Percentiles rank a stretch among this genome's conserved stretches.
These are phyloP conservation scores for Chytriomyces confervae DNA, from an alignment of 192 early-diverging fungal species.

Conservation along the genomic window DNA sequence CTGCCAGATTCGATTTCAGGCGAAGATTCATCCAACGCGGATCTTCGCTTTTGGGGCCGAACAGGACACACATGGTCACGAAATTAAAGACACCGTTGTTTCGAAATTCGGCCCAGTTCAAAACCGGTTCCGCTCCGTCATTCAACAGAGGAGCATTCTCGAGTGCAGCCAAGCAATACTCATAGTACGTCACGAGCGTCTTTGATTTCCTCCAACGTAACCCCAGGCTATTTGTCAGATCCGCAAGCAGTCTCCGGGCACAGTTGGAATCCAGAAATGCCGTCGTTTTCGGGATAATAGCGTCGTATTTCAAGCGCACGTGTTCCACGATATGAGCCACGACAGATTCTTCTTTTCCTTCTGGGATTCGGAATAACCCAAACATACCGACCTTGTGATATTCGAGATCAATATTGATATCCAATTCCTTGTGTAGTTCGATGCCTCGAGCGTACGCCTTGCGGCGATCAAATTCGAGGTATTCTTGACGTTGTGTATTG, in stretches of 20 bases:
- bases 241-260: not conserved
- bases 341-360: slow-evolving; percentile 17
- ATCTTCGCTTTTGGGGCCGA: too few relatives aligned
- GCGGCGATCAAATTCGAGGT: not conserved
- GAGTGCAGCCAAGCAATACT: slow-evolving; percentile 7
- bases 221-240: not conserved
- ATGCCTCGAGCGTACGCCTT: not conserved
- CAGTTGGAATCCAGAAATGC: slow-evolving; percentile 2
- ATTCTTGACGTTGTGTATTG: not conserved
- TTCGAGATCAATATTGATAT: not conserved
- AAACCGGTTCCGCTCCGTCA: not conserved
- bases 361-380: slow-evolving; percentile 19
- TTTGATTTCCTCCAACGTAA: slow-evolving; percentile 4
- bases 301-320: not conserved
- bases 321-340: slow-evolving; percentile 7
- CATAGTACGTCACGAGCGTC: not conserved
- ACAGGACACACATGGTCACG: too few relatives aligned
- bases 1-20: not conserved
- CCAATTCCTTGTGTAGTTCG: not conserved
- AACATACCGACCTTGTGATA: not conserved
- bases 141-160: slow-evolving; percentile 4
- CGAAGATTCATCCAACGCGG: slow-evolving; percentile 8
- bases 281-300: not conserved
- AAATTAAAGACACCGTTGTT: too few relatives aligned
- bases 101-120: not conserved